Conservation (phyloP, 306 rosid species). For the Inga oerstediana region DNA sequence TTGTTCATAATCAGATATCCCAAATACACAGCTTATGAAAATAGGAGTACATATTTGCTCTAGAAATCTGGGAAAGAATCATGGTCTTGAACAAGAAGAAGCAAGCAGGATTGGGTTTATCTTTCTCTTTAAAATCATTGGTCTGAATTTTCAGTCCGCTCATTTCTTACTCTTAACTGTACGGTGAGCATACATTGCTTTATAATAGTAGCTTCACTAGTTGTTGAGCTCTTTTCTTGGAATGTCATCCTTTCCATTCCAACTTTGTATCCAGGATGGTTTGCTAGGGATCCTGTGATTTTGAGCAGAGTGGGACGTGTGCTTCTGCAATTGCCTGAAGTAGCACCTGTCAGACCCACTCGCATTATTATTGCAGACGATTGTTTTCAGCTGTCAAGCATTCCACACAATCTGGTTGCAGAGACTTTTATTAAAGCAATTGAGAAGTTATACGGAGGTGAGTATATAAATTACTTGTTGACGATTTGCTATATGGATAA, state of each 20-base stretch:
- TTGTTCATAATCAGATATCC: not conserved
- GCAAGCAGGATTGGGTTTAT: conserved; percentile 2
- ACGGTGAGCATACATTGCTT: conserved; percentile 3
- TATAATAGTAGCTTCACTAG: conserved; percentile 7
- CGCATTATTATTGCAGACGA: conserved; percentile 75
- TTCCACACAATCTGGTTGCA: conserved; percentile 51
- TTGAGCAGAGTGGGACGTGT: conserved; percentile 69
- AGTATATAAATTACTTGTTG: conserved; percentile 10
- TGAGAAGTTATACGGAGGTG: conserved; percentile 77
- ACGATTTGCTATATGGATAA: not conserved
- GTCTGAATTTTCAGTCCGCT: conserved; percentile 2
- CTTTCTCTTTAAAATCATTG: not conserved
- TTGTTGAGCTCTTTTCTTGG: conserved; percentile 18
- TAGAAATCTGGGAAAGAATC: not conserved
- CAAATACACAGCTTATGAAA: conserved; percentile 1
- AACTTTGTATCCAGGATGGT: conserved; percentile 77
- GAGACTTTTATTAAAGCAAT: conserved; percentile 49
- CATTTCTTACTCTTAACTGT: not conserved
- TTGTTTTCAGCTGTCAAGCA: conserved; percentile 74
- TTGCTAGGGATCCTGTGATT: conserved; percentile 75
- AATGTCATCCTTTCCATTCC: conserved; percentile 33
- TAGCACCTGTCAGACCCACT: conserved; percentile 51
- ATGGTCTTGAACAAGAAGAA: not conserved
- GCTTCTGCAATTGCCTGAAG: conserved; percentile 52
- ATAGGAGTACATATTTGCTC: conserved; percentile 12